Evolutionary conservation across 1,284 basidiomycete species (phyloP), one percentile per base, ranked within the genome.

Genomic region (Cryptococcus floricola): DNA sequence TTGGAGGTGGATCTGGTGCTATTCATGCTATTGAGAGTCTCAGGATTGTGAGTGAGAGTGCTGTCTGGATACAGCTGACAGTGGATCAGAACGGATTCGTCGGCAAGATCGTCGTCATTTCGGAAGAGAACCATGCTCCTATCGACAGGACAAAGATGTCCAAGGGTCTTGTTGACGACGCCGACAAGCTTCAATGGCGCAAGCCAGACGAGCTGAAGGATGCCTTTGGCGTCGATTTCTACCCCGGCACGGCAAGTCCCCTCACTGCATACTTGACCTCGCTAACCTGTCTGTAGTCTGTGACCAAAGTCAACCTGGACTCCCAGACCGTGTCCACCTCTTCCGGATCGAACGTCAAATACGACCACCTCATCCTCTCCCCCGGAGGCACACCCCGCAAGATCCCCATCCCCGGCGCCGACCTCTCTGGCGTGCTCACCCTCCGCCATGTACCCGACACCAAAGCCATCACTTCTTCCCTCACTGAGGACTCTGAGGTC

Each of bases 81-180:
- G 18, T 28, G 27, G 9, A n/a, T 68, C 23, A 90, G 88, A 82
- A 88, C 68, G 87, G 87, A 23, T 96, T 86, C 79, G 80, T 81
- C 41, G 87, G 84, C 18, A 81, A 84, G 8, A 89, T 97, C 69
- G 90, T 86, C 2, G 78, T 96, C 48, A 74, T 96, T 23, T 86
- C 87, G 19, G 85, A 87, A 67, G 93, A 97, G 76, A 78, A 81
- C 10, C 80, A 93, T 71, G 82, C 87, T 14, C 92, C 93, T 1
- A 90, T 96, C 65, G 93, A 97, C 77, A 88, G 89, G 56, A 91
- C 92, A 46, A 94, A 90, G 79, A 81, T 96, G 58, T 93, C 90
- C 78, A 96, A 97, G 77, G 85, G 85, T 5, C 83, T 95, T 43
- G 82, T 88, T 41, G 86, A 87, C 19, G 88, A 93, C 65, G 77